Percentiles rank a stretch among this genome's conserved stretches.
These are phyloP conservation scores for Allomyces macrogynus DNA, from an alignment of 192 early-diverging fungal species.

Conservation along the genomic window DNA sequence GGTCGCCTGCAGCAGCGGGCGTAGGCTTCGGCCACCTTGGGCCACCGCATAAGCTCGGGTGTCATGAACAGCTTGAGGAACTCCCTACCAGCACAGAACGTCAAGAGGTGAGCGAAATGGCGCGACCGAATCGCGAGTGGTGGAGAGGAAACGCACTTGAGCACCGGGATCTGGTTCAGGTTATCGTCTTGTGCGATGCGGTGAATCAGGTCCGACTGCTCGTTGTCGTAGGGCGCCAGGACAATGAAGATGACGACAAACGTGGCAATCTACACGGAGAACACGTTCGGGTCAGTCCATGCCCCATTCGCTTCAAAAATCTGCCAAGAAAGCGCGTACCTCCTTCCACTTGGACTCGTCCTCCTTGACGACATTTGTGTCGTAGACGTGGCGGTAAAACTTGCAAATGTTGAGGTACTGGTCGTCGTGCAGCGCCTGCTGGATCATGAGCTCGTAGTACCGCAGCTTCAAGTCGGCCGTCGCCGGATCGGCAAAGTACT, in stretches of 20 bases:
- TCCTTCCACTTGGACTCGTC: constrained; percentile 55
- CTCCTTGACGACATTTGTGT: constrained; percentile 58
- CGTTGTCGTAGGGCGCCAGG: constrained; percentile 82
- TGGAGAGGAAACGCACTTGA: constrained; percentile 27
- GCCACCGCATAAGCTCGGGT: constrained; percentile 84
- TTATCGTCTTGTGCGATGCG: constrained; percentile 64
- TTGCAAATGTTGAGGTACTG: constrained; percentile 81
- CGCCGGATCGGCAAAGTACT: constrained; percentile 71
- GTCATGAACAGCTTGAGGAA: constrained; percentile 78
- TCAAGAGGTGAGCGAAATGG: background rate
- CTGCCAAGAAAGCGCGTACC: constrained; percentile 20
- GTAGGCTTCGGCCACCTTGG: constrained; percentile 78
- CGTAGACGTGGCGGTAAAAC: constrained; percentile 77
- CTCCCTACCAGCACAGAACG: constrained; percentile 28
- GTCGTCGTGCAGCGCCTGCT: constrained; percentile 75
- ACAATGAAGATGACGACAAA: constrained; percentile 70
- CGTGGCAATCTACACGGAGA: constrained; percentile 35
- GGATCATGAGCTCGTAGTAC: constrained; percentile 91
- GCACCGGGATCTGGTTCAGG: constrained; percentile 48
- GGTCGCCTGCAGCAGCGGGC: constrained; percentile 48
- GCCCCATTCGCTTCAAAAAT: too few relatives aligned
- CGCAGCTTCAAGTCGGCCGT: constrained; percentile 80
- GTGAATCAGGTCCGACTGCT: constrained; percentile 86
- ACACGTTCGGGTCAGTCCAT: background rate
- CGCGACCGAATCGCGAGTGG: too few relatives aligned